Evolutionary conservation across 1,284 basidiomycete species (phyloP).

Genomic region (Hemileia vastatrix): DNA sequence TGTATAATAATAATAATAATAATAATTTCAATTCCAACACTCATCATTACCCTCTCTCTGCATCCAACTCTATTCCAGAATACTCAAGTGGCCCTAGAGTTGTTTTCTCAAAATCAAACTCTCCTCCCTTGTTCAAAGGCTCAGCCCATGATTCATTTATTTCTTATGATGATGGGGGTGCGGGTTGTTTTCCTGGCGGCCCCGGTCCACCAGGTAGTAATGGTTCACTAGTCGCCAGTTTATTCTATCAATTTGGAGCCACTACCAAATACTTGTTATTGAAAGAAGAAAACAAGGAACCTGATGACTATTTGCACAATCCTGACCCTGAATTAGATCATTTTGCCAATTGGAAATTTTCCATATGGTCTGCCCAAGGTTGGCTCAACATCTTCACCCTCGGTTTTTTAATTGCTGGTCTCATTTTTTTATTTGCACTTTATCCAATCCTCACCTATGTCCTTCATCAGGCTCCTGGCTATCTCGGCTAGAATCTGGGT

Average conservation of each 20-base stretch:
- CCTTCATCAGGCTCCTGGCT: conserved; percentile 27
- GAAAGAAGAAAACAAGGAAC: conserved; percentile 23
- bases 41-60: too few relatives aligned
- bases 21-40: too few relatives aligned
- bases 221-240: too few relatives aligned
- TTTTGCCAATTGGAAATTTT: conserved; percentile 19
- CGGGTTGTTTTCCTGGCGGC: conserved; percentile 4
- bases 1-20: too few relatives aligned
- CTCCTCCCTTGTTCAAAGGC: too few relatives aligned
- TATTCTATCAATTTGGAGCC: too few relatives aligned
- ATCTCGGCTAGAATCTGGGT: conserved; percentile 15
- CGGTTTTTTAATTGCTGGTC: conserved; percentile 42
- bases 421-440: conserved; percentile 26
- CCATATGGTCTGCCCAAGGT: conserved; percentile 29
- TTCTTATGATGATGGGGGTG: conserved; percentile 7
- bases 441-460: conserved; percentile 27
- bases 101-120: too few relatives aligned
- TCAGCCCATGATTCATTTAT: conserved; percentile 17
- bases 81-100: too few relatives aligned
- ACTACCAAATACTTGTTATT: conserved; percentile 18
- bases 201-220: not conserved
- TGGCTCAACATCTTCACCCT: conserved; percentile 34
- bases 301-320: conserved; percentile 17
- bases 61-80: too few relatives aligned
- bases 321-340: conserved; percentile 21